Conservation (phyloP, 2,329 filamentous ascomycete species). For the Colletotrichum sp. region DNA sequence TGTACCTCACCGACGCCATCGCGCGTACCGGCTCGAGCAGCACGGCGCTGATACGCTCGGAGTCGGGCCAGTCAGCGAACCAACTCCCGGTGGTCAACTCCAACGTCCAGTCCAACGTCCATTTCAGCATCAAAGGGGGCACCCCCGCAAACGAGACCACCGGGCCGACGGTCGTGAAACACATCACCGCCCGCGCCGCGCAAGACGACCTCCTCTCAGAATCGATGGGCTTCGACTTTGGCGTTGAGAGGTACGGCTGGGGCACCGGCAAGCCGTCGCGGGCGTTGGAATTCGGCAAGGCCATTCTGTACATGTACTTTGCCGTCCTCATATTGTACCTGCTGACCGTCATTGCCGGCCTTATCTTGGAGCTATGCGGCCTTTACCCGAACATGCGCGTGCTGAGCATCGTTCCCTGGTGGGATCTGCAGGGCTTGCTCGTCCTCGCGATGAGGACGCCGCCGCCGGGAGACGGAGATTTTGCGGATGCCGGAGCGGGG, state of each 20-base stretch:
- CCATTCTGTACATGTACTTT: background rate
- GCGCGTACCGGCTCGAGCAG: background rate
- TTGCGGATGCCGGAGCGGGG: background rate
- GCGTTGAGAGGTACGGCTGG: background rate
- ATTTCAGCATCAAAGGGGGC: background rate
- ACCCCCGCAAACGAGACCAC: background rate
- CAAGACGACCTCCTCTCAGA: background rate
- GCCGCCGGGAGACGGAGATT: background rate
- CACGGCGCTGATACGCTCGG: background rate
- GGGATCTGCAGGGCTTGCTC: background rate
- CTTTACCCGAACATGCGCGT: background rate
- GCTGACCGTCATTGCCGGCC: background rate
- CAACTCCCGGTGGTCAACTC: background rate
- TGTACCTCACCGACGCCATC: background rate
- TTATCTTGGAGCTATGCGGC: background rate
- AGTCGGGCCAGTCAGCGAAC: background rate
- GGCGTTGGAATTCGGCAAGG: background rate
- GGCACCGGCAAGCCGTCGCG: background rate
- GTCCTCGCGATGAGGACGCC: background rate
- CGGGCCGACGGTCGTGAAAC: background rate
- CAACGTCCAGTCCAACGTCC: background rate
- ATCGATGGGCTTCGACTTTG: background rate
- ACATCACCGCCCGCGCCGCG: background rate
- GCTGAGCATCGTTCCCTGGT: background rate
- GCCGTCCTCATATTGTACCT: background rate